Conservation (phyloP, 1,139 yeast species). For the Pichia terricola region DNA sequence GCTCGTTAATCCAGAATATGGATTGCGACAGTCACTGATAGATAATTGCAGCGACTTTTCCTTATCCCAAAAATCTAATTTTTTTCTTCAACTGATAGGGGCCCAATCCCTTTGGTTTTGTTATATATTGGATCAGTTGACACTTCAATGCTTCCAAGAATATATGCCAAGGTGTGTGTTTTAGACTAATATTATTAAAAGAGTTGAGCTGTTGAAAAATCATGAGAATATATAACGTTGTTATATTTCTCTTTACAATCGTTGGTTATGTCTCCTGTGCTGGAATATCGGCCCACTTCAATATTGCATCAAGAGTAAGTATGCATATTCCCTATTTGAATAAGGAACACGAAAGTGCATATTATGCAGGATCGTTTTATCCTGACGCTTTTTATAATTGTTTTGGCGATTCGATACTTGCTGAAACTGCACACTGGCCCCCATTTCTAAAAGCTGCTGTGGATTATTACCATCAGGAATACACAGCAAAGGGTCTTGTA, state of each 20-base stretch:
- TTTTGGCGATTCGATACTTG: constrained; percentile 36
- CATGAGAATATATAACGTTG: neutral
- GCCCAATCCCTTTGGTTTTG: too few relatives aligned
- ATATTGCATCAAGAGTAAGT: constrained; percentile 30
- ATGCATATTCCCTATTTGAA: constrained; percentile 25
- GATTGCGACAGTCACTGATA: too few relatives aligned
- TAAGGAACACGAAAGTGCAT: constrained; percentile 8
- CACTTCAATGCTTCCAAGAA: too few relatives aligned
- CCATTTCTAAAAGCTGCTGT: constrained; percentile 41
- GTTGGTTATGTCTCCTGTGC: constrained; percentile 5
- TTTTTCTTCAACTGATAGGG: too few relatives aligned
- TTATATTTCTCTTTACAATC: neutral
- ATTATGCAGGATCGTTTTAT: constrained; percentile 47
- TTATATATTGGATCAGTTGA: too few relatives aligned
- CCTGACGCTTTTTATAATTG: constrained; percentile 58
- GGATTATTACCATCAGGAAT: constrained; percentile 29
- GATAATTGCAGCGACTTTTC: too few relatives aligned
- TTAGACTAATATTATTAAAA: too few relatives aligned
- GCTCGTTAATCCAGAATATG: too few relatives aligned
- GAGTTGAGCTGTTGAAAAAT: too few relatives aligned
- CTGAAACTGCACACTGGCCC: constrained; percentile 60
- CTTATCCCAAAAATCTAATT: too few relatives aligned
- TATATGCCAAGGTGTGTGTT: too few relatives aligned
- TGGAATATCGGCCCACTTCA: constrained; percentile 31
- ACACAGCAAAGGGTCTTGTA: constrained; percentile 17